Evolutionary conservation across 2,329 filamentous ascomycete genomes (phyloP), one percentile per base, ranked within the genome.

Genomic region (Arthrinium puccinioides): DNA sequence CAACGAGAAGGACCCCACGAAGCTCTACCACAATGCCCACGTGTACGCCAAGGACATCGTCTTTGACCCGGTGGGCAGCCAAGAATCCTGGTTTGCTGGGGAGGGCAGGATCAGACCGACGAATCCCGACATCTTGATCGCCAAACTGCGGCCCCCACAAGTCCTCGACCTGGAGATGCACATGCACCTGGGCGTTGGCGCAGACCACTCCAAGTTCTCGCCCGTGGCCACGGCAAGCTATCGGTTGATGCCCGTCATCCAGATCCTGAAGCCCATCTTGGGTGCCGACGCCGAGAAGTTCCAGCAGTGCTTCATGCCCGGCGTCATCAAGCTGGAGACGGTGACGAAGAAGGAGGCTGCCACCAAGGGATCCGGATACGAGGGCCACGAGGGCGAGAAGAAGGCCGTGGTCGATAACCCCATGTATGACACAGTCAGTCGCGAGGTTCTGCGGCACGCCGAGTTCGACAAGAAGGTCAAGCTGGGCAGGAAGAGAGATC

Each of bases 391-490:
- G 40, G 88, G 89, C 36, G 82, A 95, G 66, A 64, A 76, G 52
- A 94, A 94, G 67, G 92, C 90, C 1, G 87, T 95, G 0, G 90
- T 98, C 2, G 67, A 69, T 44, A 82, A 97, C 59, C 69, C 90
- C 2, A 94, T 96, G 80, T 86, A 84, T 54, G 94, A 98, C 60
- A 97, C 90, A 0, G 90, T 98, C 44, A 94, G 85, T 62, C 78
- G 92, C 48, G 94, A 98, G 66, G 92, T 84, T 54, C 64, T 98
- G 55, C 79, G 92, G 34, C 90, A 98, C 58, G 73, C 82, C 19
- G 92, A 97, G 64, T 97, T 98, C 66, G 79, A 92, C 63, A 86
- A 81, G 57, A 98, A 96, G 70, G 92, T 98, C 46, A 89, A 88
- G 70, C 76, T 98, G 21, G 92, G 92, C 29, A 75, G 94, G 38